Evolutionary conservation across 2,329 filamentous ascomycete species (phyloP), one percentile per base, ranked within the genome.

Genomic region (Amphichorda felina): DNA sequence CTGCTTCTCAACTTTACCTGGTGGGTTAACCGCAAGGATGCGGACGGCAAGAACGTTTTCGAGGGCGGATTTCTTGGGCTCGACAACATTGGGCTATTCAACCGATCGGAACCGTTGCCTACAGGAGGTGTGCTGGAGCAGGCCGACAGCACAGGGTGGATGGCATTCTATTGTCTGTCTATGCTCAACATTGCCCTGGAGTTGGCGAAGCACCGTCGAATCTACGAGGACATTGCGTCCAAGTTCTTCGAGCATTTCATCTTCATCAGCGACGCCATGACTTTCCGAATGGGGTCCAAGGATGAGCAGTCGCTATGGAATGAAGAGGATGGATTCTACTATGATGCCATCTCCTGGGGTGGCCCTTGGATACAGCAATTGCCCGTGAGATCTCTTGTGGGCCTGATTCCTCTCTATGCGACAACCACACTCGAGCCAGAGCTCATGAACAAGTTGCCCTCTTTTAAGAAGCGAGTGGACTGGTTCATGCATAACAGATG

Each of bases 171-270:
- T 65, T 94, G 82, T 50, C 63, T 96, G 42, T 87, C 79, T 62
- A 96, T 96, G 89, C 70, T 96, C 51, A 96, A 96, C 61, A 96
- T 96, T 50, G 80, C 88, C 11, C 72, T 96, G 10, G 91, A 96
- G 61, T 70, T 96, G 45, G 88, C 89, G 40, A 96, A 96, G 63
- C 86, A 95, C 56, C 80, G 91, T 31, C 80, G 88, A 28, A 94
- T 81, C 38, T 96, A 96, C 56, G 89, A 96, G 64, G 89, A 96
- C 51, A 82, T 96, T 64, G 88, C 89, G 2, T 93, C 87, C 34
- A 96, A 96, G 60, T 96, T 96, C 67, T 96, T 96, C 50, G 91
- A 96, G 63, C 91, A 96, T 53, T 96, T 96, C 61, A 84, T 96
- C 51, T 79, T 95, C 57, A 96, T 96, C 57, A 93, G 86, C 51